Evolutionary conservation across 2,329 filamentous ascomycete genomes (phyloP).

Genomic region (Xylariaceae sp.): DNA sequence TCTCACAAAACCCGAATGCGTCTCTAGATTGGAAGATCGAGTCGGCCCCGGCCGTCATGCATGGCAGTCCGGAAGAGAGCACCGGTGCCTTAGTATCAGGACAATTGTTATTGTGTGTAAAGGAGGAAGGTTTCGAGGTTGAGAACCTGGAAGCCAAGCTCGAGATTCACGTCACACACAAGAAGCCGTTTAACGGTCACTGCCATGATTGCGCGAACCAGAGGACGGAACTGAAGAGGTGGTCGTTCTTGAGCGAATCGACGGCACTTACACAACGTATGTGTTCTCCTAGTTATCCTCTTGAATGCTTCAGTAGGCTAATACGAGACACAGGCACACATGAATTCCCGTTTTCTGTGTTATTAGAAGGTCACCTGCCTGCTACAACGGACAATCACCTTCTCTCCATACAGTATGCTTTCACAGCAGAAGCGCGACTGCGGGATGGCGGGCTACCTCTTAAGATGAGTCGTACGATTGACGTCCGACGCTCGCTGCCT

Average conservation of each 20-base stretch:
- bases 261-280: constrained; percentile 58
- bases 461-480: constrained; percentile 70
- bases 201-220: constrained; percentile 79
- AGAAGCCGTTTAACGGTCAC: constrained; percentile 80
- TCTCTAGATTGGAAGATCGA: constrained; percentile 70
- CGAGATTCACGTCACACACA: constrained; percentile 73
- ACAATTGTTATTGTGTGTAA: constrained; percentile 76
- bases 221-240: constrained; percentile 76
- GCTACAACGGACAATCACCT: constrained; percentile 79
- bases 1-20: constrained; percentile 48
- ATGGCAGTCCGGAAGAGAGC: constrained; percentile 76
- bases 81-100: constrained; percentile 87
- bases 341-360: constrained; percentile 85
- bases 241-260: constrained; percentile 74
- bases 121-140: constrained; percentile 70
- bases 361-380: constrained; percentile 86
- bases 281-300: constrained; percentile 7
- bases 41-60: constrained; percentile 85
- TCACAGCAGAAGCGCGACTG: constrained; percentile 71
- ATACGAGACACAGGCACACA: constrained; percentile 63
- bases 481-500: constrained; percentile 78
- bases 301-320: constrained; percentile 23
- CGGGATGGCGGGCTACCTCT: constrained; percentile 65
- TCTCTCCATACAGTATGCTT: constrained; percentile 77
- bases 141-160: constrained; percentile 77